A percentile compares a stretch with the other conserved stretches of the same genome.
These are phyloP conservation scores for Tricholomella constricta DNA, from an alignment of 768 basidiomycete genomes.

Conservation along the genomic window DNA sequence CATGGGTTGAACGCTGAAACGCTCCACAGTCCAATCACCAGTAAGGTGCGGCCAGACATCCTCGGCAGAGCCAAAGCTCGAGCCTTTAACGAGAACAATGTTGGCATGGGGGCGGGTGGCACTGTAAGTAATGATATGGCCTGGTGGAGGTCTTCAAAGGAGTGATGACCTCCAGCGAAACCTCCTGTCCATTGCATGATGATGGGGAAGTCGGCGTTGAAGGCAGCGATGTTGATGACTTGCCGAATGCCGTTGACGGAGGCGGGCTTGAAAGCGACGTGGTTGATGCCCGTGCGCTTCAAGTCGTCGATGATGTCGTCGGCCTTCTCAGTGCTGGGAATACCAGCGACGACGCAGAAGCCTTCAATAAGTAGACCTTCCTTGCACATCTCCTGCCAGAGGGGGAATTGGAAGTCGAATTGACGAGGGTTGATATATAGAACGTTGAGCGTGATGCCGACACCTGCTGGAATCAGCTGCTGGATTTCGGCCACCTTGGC, in stretches of 20 bases:
- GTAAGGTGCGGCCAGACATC: constrained; percentile 97
- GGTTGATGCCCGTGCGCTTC: constrained; percentile 84
- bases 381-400: constrained; percentile 97
- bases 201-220: constrained; percentile 95
- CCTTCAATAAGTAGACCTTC: constrained; percentile 97
- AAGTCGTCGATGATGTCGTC: constrained; percentile 92
- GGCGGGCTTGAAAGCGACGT: constrained; percentile 97
- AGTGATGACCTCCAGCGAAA: constrained; percentile 97
- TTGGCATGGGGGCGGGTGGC: constrained; percentile 88
- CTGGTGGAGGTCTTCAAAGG: constrained; percentile 98
- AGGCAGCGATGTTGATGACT: constrained; percentile 91
- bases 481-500: constrained; percentile 93
- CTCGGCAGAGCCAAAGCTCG: constrained; percentile 93
- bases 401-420: constrained; percentile 94
- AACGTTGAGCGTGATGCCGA: constrained; percentile 91
- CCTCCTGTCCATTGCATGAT: constrained; percentile 99
- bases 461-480: constrained; percentile 77
- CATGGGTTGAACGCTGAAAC: constrained; percentile 90
- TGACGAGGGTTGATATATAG: constrained; percentile 99
- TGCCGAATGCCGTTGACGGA: constrained; percentile 97
- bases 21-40: constrained; percentile 89
- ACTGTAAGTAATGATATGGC: constrained; percentile 90
- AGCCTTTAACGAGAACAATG: constrained; percentile 88
- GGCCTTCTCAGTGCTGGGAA: constrained; percentile 96
- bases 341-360: constrained; percentile 98